Conservation (phyloP, 176 grass and related monocot species). For the Dactylis glomerata region DNA sequence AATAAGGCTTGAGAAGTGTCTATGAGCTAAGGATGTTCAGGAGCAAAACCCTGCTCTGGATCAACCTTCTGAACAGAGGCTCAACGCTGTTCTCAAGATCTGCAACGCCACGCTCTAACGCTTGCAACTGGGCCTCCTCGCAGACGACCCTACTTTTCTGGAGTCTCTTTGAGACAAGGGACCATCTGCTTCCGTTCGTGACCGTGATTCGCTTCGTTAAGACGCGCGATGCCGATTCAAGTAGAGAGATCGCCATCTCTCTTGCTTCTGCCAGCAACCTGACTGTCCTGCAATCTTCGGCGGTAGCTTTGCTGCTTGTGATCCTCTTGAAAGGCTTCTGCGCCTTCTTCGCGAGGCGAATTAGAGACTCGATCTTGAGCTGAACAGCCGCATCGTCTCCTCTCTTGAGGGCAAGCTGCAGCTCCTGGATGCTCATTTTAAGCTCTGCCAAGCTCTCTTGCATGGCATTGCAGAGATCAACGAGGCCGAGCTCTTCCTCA, state of each 20-base stretch:
- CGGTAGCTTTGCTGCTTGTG: background rate
- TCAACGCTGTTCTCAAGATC: conserved; percentile 27
- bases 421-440: conserved; percentile 23
- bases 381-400: background rate
- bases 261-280: conserved; percentile 29
- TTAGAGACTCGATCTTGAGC: conserved; percentile 9
- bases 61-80: conserved; percentile 35
- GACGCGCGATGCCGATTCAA: conserved; percentile 10
- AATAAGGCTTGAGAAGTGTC: background rate
- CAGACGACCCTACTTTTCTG: conserved; percentile 31
- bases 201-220: conserved; percentile 3
- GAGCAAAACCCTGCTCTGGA: conserved; percentile 45
- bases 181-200: conserved; percentile 25
- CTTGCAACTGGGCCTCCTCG: conserved; percentile 39
- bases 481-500: conserved; percentile 39
- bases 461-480: conserved; percentile 38
- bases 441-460: conserved; percentile 29
- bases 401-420: conserved; percentile 34
- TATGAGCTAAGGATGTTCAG: conserved; percentile 51
- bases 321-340: conserved; percentile 43
- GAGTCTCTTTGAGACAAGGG: conserved; percentile 40
- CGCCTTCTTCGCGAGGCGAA: conserved; percentile 19
- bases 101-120: conserved; percentile 12
- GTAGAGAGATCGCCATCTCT: conserved; percentile 4
- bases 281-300: background rate